Base-by-base conservation (phyloP, 345 rosid species). In the Eucalyptus camaldulensis region DNA sequence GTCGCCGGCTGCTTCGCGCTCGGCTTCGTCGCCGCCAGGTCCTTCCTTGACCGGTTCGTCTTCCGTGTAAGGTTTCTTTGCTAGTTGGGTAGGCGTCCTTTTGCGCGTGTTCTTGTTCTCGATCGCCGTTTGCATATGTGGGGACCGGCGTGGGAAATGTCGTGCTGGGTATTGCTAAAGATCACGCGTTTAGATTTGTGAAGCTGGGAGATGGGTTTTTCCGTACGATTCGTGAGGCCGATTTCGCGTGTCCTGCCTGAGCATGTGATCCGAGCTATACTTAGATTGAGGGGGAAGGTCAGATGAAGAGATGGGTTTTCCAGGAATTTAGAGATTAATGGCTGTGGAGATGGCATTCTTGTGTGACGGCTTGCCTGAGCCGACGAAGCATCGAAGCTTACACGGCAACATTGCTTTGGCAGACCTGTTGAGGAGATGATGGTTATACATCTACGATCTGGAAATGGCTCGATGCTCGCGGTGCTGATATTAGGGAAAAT, bases 41-140 rank as follows among this genome's bases (percentile, higher is more conserved):
- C 93, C 92, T 56, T 95, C 85, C 95, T 98, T 69, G 99, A 98
- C 91, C 93, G 92, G 93, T 96, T 93, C 95, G 90, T 96, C 93
- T 98, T 95, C 93, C 98, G 94, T 56, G 99, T 97, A 95, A 91
- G 95, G 53, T 87, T 85, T 88, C 87, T 40, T 58, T 54, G 58
- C 87, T 31, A 33, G 44, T 91, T 10, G 11, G 14, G 27, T 6
- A 29, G 13, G 8, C 25, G 6, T n/a, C 56, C 47, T 14, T 65
- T 47, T 88, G 81, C 22, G 65, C 65, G 22, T 24, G 49, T 16
- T 45, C 29, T 47, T 5, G 37, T 51, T 56, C 16, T 13, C 17
- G 85, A 22, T 76, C 85, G 85, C 24, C 29, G 27, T 40, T 37
- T 76, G 47, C 29, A 13, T 37, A 76, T 76, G 3, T 76, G 44